Evolutionary conservation across 768 basidiomycete genomes (phyloP), one percentile per base, ranked within the genome.

Genomic region (Russula ochroleuca): DNA sequence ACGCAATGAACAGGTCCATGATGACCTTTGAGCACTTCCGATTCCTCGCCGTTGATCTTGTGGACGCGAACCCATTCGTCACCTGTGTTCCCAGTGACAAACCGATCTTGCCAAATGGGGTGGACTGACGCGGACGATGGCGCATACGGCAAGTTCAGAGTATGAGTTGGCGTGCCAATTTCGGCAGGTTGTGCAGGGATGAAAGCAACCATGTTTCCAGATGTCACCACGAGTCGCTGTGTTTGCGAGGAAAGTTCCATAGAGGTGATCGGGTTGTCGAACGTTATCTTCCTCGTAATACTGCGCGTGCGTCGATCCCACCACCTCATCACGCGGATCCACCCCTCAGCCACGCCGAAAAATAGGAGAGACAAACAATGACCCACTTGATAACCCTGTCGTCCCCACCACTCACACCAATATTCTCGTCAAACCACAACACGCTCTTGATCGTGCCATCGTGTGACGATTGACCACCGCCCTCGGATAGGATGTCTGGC

Each of bases 21-120:
- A 71, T 98, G 97, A 5, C 96, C 96, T 75, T 97, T 96, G 62
- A 94, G 81, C 35, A 97, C 83, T 62, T 98, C 96, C 67, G 83
- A 77, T 77, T 99, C 95, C 73, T 88, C 86, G 2, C 96, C 97
- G 37, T 89, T 84, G 71, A 95, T 85, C 17, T 88, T 89, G 73
- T 98, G 94, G 35, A 98, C 85, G 40, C 96, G 82, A 50, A 99
- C 94, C 97, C 97, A 98, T 70, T 98, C 94, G 74, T 99, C 97
- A 15, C 82, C 83, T 56, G 83, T 80, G 68, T 86, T 92, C 45
- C 97, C 97, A 0, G 93, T 94, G 61, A 98, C 89, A 75, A 98
- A 98, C 55, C 92, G 84, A 72, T 96, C 90, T 71, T 91, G 86
- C 50, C 83, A 77, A 67, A 88, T 83, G 3, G 97, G 97, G 72